Evolutionary conservation across 2,329 filamentous ascomycete genomes (phyloP).

Genomic region (Fusarium foetens): DNA sequence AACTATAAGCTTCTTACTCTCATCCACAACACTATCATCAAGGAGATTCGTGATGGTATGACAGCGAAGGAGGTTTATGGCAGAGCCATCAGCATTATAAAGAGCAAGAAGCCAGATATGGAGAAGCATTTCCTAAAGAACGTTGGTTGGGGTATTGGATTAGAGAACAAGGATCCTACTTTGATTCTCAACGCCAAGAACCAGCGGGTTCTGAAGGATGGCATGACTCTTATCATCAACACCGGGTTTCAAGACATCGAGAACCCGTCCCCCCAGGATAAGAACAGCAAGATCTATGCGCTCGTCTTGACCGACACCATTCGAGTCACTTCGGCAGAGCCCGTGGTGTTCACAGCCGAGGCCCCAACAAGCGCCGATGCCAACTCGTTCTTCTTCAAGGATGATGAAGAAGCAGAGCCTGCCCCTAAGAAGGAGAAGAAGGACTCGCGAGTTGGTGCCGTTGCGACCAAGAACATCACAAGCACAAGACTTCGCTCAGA

Average conservation of each 20-base stretch:
- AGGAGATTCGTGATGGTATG: slow-evolving; percentile 88
- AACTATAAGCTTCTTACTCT: slow-evolving; percentile 90
- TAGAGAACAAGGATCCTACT: slow-evolving; percentile 87
- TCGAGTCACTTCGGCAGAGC: slow-evolving; percentile 81
- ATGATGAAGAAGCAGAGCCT: slow-evolving; percentile 88
- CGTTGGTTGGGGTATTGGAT: slow-evolving; percentile 90
- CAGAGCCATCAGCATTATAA: slow-evolving; percentile 84
- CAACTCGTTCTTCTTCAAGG: slow-evolving; percentile 98
- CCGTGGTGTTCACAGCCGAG: slow-evolving; percentile 92
- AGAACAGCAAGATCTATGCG: slow-evolving; percentile 88
- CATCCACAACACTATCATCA: slow-evolving; percentile 89
- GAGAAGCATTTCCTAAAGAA: slow-evolving; percentile 96
- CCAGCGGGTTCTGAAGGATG: slow-evolving; percentile 83
- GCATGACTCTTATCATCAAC: slow-evolving; percentile 94
- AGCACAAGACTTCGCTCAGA: slow-evolving; percentile 93
- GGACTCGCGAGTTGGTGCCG: slow-evolving; percentile 82
- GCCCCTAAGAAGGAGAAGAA: slow-evolving; percentile 92
- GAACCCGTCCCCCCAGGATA: slow-evolving; percentile 87
- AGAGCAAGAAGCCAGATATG: slow-evolving; percentile 91
- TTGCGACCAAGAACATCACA: slow-evolving; percentile 94
- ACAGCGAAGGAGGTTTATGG: slow-evolving; percentile 89
- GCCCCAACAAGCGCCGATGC: slow-evolving; percentile 91
- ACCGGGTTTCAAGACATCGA: slow-evolving; percentile 91
- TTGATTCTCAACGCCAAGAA: slow-evolving; percentile 91
- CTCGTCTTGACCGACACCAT: slow-evolving; percentile 93